A percentile compares a stretch with the other conserved stretches of the same genome.
Conservation (phyloP, 345 rosid species). For the Streptanthus diversifolius region DNA sequence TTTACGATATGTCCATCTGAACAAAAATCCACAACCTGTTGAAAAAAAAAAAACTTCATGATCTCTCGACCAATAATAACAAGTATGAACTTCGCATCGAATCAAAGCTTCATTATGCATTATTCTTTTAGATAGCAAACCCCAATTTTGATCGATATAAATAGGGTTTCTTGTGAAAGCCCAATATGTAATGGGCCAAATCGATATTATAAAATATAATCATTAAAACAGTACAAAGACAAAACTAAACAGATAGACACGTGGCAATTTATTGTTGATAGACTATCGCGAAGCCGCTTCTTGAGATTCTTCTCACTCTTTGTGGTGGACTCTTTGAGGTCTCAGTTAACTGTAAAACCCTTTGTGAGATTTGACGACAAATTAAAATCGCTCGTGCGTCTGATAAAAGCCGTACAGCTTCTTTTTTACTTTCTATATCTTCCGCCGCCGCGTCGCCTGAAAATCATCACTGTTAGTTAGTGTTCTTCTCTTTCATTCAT, state of each 20-base stretch:
- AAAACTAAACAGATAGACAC: conserved; percentile 13
- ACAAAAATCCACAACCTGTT: no score
- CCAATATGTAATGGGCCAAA: conserved; percentile 4
- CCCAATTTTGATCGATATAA: not conserved
- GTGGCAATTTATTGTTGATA: conserved; percentile 10
- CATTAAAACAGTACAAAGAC: not conserved
- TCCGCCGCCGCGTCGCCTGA: conserved; percentile 18
- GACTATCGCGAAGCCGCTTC: conserved; percentile 30
- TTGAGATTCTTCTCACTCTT: not conserved
- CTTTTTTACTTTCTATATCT: not conserved
- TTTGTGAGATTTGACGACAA: conserved; percentile 22
- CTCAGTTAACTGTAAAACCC: conserved; percentile 9
- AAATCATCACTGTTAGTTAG: not conserved
- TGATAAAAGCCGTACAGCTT: not conserved
- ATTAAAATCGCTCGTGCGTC: conserved; percentile 16
- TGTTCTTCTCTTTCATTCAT: not conserved
- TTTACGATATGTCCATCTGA: no score
- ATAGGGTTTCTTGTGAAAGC: not conserved
- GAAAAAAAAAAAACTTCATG: no score
- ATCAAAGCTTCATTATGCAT: no score
- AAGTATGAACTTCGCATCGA: no score
- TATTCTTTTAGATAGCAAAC: not conserved
- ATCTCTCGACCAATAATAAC: no score
- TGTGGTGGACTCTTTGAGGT: conserved; percentile 13
- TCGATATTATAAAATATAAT: not conserved